Conservation (phyloP, 257 asterid species). For the Coffea canephora region DNA sequence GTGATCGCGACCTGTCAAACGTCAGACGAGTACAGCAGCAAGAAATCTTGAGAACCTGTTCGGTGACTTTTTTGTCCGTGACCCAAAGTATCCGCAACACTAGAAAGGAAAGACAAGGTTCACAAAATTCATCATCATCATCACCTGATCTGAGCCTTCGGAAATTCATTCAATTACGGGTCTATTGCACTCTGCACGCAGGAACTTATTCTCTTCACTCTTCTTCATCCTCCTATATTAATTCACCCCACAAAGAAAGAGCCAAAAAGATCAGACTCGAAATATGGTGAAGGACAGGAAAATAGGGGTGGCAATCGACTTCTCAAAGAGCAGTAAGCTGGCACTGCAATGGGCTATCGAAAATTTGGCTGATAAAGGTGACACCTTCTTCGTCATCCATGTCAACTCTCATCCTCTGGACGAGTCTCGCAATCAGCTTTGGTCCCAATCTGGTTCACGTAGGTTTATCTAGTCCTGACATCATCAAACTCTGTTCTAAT, state of each 20-base stretch:
- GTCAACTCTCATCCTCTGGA: slow-evolving; percentile 36
- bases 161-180: not conserved
- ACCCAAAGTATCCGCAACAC: not conserved
- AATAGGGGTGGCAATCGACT: slow-evolving; percentile 83
- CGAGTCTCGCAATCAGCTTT: slow-evolving; percentile 46
- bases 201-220: slow-evolving; percentile 15
- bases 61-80: not conserved
- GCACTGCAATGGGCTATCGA: slow-evolving; percentile 84
- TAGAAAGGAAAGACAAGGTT: too few species aligned
- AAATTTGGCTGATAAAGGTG: slow-evolving; percentile 75
- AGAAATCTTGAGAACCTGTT: not conserved
- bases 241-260: not conserved
- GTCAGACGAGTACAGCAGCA: too few species aligned
- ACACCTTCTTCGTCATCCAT: slow-evolving; percentile 59
- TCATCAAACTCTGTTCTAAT: not conserved
- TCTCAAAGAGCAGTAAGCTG: slow-evolving; percentile 79
- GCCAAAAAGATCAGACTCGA: not conserved
- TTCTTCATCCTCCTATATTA: not conserved
- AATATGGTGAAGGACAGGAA: slow-evolving; percentile 72
- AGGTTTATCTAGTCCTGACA: slow-evolving; percentile 16
- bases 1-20: too few species aligned
- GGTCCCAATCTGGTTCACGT: slow-evolving; percentile 75
- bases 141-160: not conserved
- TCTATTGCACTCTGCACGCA: slow-evolving; percentile 13
- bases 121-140: not conserved